Conservation (phyloP, 306 rosid species). For the Aeschynomene evenia region DNA sequence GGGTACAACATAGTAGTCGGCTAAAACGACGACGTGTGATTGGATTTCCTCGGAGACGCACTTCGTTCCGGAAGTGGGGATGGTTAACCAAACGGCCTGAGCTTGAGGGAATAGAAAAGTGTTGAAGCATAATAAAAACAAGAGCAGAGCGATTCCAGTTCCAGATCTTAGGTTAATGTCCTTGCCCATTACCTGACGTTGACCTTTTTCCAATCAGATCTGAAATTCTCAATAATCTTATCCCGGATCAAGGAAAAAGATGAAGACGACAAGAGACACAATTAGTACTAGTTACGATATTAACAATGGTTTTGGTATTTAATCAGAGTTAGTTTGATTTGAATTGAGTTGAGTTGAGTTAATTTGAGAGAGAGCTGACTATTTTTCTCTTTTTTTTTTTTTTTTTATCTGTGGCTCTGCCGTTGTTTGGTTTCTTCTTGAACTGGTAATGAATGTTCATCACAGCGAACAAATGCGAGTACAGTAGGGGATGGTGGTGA, state of each 20-base stretch:
- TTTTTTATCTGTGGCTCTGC: too few relatives aligned
- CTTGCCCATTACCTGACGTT: slow-evolving; percentile 31
- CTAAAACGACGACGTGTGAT: slow-evolving; percentile 50
- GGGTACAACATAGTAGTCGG: slow-evolving; percentile 51
- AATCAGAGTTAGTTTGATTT: too few relatives aligned
- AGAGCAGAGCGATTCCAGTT: slow-evolving; percentile 17
- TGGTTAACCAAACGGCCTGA: slow-evolving; percentile 41
- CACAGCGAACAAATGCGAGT: background rate
- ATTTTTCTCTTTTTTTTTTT: too few relatives aligned
- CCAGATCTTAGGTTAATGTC: background rate
- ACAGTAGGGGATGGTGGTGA: background rate
- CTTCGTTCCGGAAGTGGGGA: slow-evolving; percentile 54
- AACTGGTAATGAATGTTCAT: background rate
- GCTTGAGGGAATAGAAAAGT: slow-evolving; percentile 22
- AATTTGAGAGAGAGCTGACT: too few relatives aligned
- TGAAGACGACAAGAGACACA: background rate
- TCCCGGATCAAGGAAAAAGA: background rate
- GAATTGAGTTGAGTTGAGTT: too few relatives aligned
- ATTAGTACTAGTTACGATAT: background rate
- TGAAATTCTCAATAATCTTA: background rate
- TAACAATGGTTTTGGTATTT: background rate
- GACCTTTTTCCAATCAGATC: slow-evolving; percentile 26
- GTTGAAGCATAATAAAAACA: slow-evolving; percentile 30
- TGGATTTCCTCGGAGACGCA: slow-evolving; percentile 64
- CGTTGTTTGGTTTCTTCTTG: background rate